These are phyloP conservation scores for Coemansia sp. DNA, from an alignment of 192 early-diverging fungal genomes.

Conservation along the genomic window DNA sequence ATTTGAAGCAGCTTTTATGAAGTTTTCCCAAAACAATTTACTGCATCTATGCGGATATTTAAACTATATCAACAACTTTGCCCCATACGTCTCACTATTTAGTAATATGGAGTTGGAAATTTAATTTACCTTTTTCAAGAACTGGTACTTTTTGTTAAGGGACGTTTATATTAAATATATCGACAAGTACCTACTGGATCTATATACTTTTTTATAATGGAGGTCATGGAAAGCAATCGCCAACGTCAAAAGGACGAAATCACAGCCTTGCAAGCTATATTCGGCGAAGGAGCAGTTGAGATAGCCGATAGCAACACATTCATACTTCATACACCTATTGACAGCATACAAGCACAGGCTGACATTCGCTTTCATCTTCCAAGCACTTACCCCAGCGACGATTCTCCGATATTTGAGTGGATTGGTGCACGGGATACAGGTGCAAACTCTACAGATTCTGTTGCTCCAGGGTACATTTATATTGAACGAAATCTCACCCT, in stretches of 20 bases:
- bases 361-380: conserved; percentile 47
- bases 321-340: conserved; percentile 36
- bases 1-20: too few species aligned
- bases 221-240: conserved; percentile 30
- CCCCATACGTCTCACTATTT: too few species aligned
- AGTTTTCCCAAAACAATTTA: too few species aligned
- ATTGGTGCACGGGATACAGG: conserved; percentile 25
- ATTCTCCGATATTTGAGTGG: conserved; percentile 51
- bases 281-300: conserved; percentile 39
- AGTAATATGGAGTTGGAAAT: too few species aligned
- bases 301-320: conserved; percentile 16
- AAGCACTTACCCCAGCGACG: conserved; percentile 40
- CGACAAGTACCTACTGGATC: not conserved
- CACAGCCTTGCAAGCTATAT: conserved; percentile 51
- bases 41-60: too few species aligned
- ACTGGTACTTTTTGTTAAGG: too few species aligned
- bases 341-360: conserved; percentile 22
- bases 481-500: conserved; percentile 27
- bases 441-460: too few species aligned
- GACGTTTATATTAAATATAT: too few species aligned
- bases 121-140: too few species aligned
- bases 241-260: conserved; percentile 53
- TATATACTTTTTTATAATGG: conserved; percentile 6
- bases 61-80: too few species aligned
- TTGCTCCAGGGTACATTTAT: conserved; percentile 28